Evolutionary conservation across 331 rosid species (phyloP).

Genomic region (Saraca asoca): DNA sequence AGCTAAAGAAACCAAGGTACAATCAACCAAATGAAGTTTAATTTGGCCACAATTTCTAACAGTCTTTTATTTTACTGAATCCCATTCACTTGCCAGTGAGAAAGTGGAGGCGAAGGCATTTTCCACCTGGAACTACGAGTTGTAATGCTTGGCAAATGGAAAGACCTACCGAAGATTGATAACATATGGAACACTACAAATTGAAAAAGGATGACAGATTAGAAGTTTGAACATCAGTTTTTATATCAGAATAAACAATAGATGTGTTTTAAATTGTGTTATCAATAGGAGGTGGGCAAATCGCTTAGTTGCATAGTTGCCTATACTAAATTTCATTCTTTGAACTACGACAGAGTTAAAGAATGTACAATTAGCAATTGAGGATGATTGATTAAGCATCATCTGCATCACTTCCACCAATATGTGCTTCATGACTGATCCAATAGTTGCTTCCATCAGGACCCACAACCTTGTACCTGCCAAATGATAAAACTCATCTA

Average conservation of each 20-base stretch:
- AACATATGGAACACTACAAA: slow-evolving; percentile 22
- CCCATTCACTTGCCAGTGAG: slow-evolving; percentile 21
- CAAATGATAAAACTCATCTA: slow-evolving; percentile 41
- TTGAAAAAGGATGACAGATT: slow-evolving; percentile 26
- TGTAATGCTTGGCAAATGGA: neutral
- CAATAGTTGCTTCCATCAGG: slow-evolving; percentile 76
- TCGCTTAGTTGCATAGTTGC: slow-evolving; percentile 41
- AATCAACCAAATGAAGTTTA: slow-evolving; percentile 26
- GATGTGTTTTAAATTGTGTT: slow-evolving; percentile 40
- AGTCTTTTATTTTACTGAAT: slow-evolving; percentile 29
- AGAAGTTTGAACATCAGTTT: slow-evolving; percentile 32
- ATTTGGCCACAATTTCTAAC: slow-evolving; percentile 24
- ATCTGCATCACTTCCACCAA: slow-evolving; percentile 80
- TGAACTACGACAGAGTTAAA: slow-evolving; percentile 41
- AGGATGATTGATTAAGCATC: slow-evolving; percentile 49
- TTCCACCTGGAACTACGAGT: slow-evolving; percentile 33
- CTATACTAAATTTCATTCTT: slow-evolving; percentile 37
- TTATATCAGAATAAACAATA: slow-evolving; percentile 35
- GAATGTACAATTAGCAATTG: slow-evolving; percentile 55
- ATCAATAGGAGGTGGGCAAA: slow-evolving; percentile 34
- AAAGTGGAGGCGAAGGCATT: slow-evolving; percentile 9
- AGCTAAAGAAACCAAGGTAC: slow-evolving; percentile 17
- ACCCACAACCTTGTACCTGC: slow-evolving; percentile 65
- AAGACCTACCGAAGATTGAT: slow-evolving; percentile 3
- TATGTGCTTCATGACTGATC: slow-evolving; percentile 62